Conservation (phyloP, 352 stramenopile genomes). For the Nothophytophthora sp. region DNA sequence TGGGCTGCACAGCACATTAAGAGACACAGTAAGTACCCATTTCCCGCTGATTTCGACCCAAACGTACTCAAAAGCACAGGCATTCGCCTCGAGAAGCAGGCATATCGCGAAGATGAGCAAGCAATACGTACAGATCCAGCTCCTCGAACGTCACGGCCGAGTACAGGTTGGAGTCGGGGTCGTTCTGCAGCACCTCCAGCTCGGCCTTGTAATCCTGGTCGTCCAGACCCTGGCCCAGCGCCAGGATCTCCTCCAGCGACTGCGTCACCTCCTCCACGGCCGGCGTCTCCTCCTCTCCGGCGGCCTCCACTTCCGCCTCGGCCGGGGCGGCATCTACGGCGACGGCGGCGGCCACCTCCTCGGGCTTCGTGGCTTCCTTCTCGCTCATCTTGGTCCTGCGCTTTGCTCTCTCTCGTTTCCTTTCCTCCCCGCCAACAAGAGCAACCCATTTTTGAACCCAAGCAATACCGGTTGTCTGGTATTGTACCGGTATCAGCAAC, state of each 20-base stretch:
- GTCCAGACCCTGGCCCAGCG: conserved; percentile 82
- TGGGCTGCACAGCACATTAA: conserved; percentile 26
- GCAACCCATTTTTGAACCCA: no score
- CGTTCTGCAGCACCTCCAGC: conserved; percentile 83
- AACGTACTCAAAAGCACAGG: no score
- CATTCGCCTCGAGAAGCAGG: no score
- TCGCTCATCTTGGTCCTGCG: conserved; percentile 22
- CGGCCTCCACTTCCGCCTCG: background rate
- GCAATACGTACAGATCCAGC: conserved; percentile 52
- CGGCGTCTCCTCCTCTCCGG: conserved; percentile 12
- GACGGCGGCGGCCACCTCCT: conserved; percentile 8
- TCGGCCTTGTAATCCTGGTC: conserved; percentile 88
- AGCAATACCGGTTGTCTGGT: no score
- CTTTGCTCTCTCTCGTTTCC: no score
- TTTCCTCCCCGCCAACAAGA: no score
- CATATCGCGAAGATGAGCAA: background rate
- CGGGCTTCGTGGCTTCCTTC: conserved; percentile 15
- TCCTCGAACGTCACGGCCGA: conserved; percentile 88
- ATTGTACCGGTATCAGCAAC: no score
- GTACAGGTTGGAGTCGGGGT: conserved; percentile 84
- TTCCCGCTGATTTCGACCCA: no score
- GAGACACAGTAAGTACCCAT: conserved; percentile 1
- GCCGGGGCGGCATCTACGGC: background rate
- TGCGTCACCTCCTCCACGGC: conserved; percentile 74
- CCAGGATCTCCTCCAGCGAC: conserved; percentile 80